Conservation (phyloP, 495 filamentous ascomycete species). For the Penicillium angulare region DNA sequence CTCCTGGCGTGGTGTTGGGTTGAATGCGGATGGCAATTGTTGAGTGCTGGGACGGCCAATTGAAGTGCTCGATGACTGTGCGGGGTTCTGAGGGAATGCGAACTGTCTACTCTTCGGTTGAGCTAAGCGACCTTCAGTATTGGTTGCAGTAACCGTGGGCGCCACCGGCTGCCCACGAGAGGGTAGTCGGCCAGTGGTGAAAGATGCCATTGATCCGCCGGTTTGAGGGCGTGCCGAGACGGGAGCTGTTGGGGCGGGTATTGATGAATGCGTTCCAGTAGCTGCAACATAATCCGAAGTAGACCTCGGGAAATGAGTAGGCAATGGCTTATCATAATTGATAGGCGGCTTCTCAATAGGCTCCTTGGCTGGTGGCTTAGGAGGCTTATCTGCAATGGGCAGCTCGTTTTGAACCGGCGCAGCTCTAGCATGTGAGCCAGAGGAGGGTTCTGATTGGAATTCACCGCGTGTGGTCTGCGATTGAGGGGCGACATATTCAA, state of each 20-base stretch:
- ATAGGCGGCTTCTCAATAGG: slow-evolving; percentile 12
- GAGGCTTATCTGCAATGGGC: slow-evolving; percentile 4
- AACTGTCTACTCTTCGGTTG: slow-evolving; percentile 80
- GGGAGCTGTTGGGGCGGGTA: slow-evolving; percentile 45
- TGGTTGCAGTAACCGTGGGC: slow-evolving; percentile 83
- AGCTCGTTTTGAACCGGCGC: slow-evolving; percentile 17
- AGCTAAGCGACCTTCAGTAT: slow-evolving; percentile 85
- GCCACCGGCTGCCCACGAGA: slow-evolving; percentile 82
- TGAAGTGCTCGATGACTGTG: slow-evolving; percentile 28
- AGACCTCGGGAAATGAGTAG: slow-evolving; percentile 51
- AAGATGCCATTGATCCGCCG: slow-evolving; percentile 76
- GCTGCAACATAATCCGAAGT: slow-evolving; percentile 55
- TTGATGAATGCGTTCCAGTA: slow-evolving; percentile 38
- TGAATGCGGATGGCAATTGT: slow-evolving; percentile 43
- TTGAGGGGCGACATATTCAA: slow-evolving; percentile 93
- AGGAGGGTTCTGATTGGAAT: slow-evolving; percentile 16
- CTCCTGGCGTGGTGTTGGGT: slow-evolving; percentile 45
- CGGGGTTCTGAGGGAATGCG: slow-evolving; percentile 57
- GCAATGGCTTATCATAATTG: slow-evolving; percentile 29
- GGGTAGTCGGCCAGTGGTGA: slow-evolving; percentile 61
- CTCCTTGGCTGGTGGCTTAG: slow-evolving; percentile 6
- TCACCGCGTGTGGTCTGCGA: slow-evolving; percentile 76
- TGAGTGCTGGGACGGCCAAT: slow-evolving; percentile 62
- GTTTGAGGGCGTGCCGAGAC: slow-evolving; percentile 68
- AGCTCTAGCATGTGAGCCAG: slow-evolving; percentile 18